phyloP scores from a whole-genome alignment of 148 eudicot genomes.

The Drosera capensis region DNA sequence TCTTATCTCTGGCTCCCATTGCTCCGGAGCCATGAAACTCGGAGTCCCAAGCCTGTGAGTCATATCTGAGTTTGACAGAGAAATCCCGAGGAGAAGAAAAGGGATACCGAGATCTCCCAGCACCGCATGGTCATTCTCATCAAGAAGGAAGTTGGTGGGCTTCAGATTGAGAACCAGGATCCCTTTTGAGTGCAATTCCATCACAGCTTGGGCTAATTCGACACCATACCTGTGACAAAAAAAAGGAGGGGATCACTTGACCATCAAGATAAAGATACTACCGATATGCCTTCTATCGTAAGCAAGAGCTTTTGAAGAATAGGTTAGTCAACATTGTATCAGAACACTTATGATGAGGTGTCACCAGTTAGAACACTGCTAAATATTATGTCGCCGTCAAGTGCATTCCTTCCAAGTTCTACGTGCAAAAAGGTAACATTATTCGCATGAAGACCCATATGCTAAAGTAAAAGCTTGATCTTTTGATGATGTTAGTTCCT shows the following conservation, averaged over 20 bases:
- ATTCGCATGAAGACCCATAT: too few species aligned
- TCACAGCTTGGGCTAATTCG: constrained; percentile 53
- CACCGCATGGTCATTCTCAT: constrained; percentile 41
- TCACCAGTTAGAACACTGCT: too few species aligned
- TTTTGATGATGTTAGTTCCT: too few species aligned
- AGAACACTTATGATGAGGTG: too few species aligned
- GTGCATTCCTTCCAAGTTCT: too few species aligned
- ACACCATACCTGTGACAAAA: constrained; percentile 44
- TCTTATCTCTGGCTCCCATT: constrained; percentile 75
- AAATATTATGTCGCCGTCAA: too few species aligned
- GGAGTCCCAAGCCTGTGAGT: constrained; percentile 52
- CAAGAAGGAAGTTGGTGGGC: constrained; percentile 64
- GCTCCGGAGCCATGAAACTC: constrained; percentile 87
- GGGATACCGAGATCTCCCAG: constrained; percentile 72
- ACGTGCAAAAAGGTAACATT: too few species aligned
- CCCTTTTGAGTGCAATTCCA: constrained; percentile 51
- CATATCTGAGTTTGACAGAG: constrained; percentile 32
- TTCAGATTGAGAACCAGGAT: constrained; percentile 61
- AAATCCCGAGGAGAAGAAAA: constrained; percentile 36
- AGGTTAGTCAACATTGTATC: too few species aligned
- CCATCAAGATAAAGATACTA: neutral
- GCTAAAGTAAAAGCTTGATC: too few species aligned
- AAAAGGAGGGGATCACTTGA: neutral
- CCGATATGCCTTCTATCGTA: too few species aligned
- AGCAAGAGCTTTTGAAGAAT: too few species aligned